Conservation (phyloP, 2,329 filamentous ascomycete species). For the Fusarium mundagurra region DNA sequence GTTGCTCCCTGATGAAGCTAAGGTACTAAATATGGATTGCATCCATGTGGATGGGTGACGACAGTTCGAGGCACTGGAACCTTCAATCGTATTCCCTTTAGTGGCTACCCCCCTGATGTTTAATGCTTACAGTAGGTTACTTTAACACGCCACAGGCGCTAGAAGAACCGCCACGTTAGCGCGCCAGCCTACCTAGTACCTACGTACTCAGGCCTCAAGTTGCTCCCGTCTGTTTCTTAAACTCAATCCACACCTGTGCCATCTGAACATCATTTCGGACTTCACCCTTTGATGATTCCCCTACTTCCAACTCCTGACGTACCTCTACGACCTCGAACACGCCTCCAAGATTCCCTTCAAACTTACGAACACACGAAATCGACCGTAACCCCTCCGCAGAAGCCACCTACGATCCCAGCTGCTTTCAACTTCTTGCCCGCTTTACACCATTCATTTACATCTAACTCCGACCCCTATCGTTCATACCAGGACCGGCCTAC, state of each 20-base stretch:
- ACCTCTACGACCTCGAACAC: not conserved
- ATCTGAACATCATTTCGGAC: slow-evolving; percentile 29
- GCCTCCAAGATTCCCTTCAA: not conserved
- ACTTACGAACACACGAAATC: not conserved
- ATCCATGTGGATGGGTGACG: not conserved
- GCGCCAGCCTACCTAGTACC: slow-evolving; percentile 10
- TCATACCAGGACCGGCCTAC: not conserved
- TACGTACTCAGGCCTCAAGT: slow-evolving; percentile 9
- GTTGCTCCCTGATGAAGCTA: not conserved
- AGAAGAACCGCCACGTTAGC: slow-evolving; percentile 40
- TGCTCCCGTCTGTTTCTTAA: slow-evolving; percentile 27
- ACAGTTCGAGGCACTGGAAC: not conserved
- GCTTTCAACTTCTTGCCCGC: slow-evolving; percentile 10
- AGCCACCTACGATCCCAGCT: not conserved
- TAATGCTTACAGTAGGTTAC: slow-evolving; percentile 27
- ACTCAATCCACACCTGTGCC: slow-evolving; percentile 7
- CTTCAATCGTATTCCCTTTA: not conserved
- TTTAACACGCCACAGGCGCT: slow-evolving; percentile 36
- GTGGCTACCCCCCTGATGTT: slow-evolving; percentile 1
- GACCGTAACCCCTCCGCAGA: not conserved
- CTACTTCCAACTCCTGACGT: not conserved
- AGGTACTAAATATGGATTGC: not conserved
- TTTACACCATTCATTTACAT: slow-evolving; percentile 26
- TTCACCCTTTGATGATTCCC: slow-evolving; percentile 8
- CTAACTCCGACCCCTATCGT: slow-evolving; percentile 15